phyloP scores from a whole-genome alignment of 2,329 filamentous ascomycete species.

The Neonectria punicea region DNA sequence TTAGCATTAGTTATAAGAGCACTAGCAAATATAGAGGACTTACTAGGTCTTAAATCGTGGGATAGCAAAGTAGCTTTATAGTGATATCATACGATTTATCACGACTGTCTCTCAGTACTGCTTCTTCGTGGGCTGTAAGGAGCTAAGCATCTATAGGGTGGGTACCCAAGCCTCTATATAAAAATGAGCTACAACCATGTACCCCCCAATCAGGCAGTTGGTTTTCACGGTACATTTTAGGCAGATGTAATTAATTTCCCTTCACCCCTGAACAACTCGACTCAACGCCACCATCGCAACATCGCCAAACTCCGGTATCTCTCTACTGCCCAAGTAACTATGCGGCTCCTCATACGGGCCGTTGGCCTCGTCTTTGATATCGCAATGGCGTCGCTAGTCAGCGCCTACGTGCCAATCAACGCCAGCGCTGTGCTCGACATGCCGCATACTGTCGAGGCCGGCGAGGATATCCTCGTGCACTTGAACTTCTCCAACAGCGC shows the following conservation, averaged over 20 bases:
- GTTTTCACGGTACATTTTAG: background rate
- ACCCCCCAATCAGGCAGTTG: too few relatives aligned
- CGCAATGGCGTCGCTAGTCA: background rate
- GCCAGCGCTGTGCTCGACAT: slow-evolving; percentile 16
- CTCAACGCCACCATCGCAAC: background rate
- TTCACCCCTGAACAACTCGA: background rate
- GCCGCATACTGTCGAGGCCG: slow-evolving; percentile 4
- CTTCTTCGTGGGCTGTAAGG: too few relatives aligned
- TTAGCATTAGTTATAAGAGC: too few relatives aligned
- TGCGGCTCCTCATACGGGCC: background rate
- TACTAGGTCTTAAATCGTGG: too few relatives aligned
- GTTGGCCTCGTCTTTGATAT: background rate
- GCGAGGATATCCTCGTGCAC: slow-evolving; percentile 9
- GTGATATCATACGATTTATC: too few relatives aligned
- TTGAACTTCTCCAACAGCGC: slow-evolving; percentile 19
- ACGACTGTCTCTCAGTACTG: too few relatives aligned
- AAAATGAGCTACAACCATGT: too few relatives aligned
- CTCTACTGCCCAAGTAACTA: background rate
- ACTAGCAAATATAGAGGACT: too few relatives aligned
- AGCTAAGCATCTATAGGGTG: too few relatives aligned
- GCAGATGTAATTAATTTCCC: background rate
- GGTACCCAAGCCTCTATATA: too few relatives aligned
- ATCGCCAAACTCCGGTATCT: background rate
- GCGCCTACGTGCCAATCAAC: slow-evolving; percentile 6
- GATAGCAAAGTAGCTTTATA: too few relatives aligned